Conservation (phyloP, 495 filamentous ascomycete species). For the Penicillium taxi region DNA sequence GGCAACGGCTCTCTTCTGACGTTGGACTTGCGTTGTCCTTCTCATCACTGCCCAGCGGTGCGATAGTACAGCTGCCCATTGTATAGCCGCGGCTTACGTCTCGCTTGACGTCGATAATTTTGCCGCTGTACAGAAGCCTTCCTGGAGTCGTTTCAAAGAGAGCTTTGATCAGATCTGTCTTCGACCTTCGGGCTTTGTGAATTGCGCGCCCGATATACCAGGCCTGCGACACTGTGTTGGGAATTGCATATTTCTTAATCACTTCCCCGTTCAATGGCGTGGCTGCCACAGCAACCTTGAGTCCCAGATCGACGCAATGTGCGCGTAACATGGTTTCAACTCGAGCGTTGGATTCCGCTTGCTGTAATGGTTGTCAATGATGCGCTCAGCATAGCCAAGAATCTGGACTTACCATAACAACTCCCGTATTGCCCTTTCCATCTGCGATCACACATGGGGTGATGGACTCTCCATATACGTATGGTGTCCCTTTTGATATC, state of each 20-base stretch:
- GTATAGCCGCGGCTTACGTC: conserved; percentile 44
- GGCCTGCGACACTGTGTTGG: conserved; percentile 31
- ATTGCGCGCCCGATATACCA: conserved; percentile 41
- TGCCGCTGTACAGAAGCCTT: conserved; percentile 50
- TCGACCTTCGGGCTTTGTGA: conserved; percentile 35
- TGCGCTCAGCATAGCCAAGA: background rate
- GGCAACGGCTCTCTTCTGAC: conserved; percentile 8
- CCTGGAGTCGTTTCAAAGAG: conserved; percentile 34
- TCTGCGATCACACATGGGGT: conserved; percentile 26
- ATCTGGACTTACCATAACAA: conserved; percentile 12
- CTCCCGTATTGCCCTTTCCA: conserved; percentile 22
- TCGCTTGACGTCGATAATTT: conserved; percentile 51
- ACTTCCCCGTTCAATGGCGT: conserved; percentile 21
- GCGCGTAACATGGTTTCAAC: conserved; percentile 23
- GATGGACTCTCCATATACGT: conserved; percentile 21
- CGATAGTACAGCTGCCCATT: conserved; percentile 49
- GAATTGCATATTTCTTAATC: conserved; percentile 25
- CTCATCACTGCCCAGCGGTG: conserved; percentile 20
- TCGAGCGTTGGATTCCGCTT: conserved; percentile 22
- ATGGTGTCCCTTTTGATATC: conserved; percentile 23
- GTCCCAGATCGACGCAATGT: conserved; percentile 22
- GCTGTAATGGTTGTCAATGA: conserved; percentile 7
- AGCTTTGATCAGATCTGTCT: conserved; percentile 45
- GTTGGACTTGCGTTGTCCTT: conserved; percentile 2
- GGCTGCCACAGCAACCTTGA: conserved; percentile 17